Evolutionary conservation across 164 flowering plant species (phyloP), one percentile per base, ranked within the genome.

Genomic region (Tinospora cordifolia): DNA sequence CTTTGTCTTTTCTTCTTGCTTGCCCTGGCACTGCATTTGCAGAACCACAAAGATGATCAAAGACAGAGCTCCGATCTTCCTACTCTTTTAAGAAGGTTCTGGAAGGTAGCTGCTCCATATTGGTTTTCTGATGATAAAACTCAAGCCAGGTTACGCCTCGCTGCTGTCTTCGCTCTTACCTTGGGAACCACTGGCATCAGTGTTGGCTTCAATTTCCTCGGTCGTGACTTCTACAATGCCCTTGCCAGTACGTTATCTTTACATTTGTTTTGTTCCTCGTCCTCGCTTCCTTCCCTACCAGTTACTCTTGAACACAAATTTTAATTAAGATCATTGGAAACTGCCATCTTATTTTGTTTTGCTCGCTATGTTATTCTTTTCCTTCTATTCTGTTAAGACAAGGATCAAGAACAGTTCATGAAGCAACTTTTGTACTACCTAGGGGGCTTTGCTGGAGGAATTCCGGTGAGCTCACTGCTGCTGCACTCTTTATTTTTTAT

Each of bases 401-500:
- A 94, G 81, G 97, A 94, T 76, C 93, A 87, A 79, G 95, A 89
- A 73, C 99, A 92, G 79, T 94, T 94, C 70, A 83, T 87, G 4
- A 92, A 78, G 82, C 97, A 94, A 64, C 86, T 94, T 38, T 63
- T 86, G 13, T 92, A 94, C 82, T 94, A 94, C 85, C 83, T 94
- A 30, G 91, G 93, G 36, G 84, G 68, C 62, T 94, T 94, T 79
- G 97, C 99, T 75, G 95, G 83, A 69, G 99, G 99, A 73, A 92
- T 92, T 82, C 99, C 97, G 97, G 97, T 94, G 97, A 94, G 98
- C 89, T 81, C 83, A 87, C 82, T 77, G 88, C 89, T n/a, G n/a
- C n/a, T 84, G 83, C 86, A 81, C 77, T 11, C 26, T 40, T 40
- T 9, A 4, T 40, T 9, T 40, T 40, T 40, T n/a, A n/a, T n/a